Conservation (phyloP, 805 yeast genomes). For the Cyberlindnera amylophila region DNA sequence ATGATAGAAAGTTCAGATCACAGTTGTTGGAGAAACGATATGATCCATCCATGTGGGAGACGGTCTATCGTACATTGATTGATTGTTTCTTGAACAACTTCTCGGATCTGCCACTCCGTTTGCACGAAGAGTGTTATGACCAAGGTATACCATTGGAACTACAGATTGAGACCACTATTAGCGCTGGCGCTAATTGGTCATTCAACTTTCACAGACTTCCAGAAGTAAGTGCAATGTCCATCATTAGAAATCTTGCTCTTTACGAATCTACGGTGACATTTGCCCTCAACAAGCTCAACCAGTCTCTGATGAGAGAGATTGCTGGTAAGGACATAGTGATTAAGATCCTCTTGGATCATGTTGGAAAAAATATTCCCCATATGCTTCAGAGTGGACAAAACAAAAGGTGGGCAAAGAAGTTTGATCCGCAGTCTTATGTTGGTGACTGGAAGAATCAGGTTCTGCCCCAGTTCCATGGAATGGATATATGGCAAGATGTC, state of each 20-base stretch:
- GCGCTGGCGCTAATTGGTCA: constrained; percentile 14
- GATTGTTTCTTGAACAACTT: constrained; percentile 12
- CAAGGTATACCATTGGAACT: constrained; percentile 20
- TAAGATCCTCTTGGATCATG: constrained; percentile 27
- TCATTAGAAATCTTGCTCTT: constrained; percentile 21
- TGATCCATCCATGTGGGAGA: constrained; percentile 9
- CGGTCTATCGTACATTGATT: constrained; percentile 14
- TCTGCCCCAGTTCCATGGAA: constrained; percentile 9
- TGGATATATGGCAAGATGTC: constrained; percentile 24
- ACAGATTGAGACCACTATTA: constrained; percentile 11
- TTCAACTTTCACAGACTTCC: constrained; percentile 22
- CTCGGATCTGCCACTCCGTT: too few species aligned
- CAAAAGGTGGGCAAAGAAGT: constrained; percentile 19
- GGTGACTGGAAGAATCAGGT: constrained; percentile 18
- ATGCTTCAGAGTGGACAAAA: constrained; percentile 11
- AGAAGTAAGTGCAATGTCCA: constrained; percentile 21
- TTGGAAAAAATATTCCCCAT: constrained; percentile 12
- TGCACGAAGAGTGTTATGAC: constrained; percentile 6
- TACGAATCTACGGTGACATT: constrained; percentile 21
- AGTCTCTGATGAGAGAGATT: constrained; percentile 19
- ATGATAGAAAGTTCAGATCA: constrained; percentile 11
- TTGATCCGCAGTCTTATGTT: constrained; percentile 16
- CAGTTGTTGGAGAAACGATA: constrained; percentile 20
- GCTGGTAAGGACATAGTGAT: constrained; percentile 31
- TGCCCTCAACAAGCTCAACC: constrained; percentile 20